Conservation (phyloP, 805 yeast species). For the Nakazawaea wyomingensis region DNA sequence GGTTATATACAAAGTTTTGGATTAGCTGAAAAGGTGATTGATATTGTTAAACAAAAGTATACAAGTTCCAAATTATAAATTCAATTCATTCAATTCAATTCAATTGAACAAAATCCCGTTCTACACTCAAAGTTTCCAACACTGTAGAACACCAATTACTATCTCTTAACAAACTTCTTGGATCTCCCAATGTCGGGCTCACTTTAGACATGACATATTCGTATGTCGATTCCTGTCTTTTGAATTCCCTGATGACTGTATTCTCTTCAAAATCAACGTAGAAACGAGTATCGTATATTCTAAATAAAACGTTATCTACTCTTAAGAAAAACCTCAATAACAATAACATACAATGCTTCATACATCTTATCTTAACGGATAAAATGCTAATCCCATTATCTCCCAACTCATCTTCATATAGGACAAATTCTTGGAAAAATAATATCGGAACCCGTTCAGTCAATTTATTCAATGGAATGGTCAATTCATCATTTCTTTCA, state of each 20-base stretch:
- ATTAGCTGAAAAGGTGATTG: constrained; percentile 39
- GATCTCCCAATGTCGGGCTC: constrained; percentile 55
- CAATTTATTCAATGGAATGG: constrained; percentile 68
- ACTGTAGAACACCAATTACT: constrained; percentile 73
- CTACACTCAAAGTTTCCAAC: constrained; percentile 15
- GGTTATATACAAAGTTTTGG: constrained; percentile 68
- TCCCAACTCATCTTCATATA: constrained; percentile 93
- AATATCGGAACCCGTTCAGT: constrained; percentile 76
- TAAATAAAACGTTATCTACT: constrained; percentile 82
- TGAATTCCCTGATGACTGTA: constrained; percentile 69
- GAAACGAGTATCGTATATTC: constrained; percentile 80
- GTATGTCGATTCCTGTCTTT: constrained; percentile 59
- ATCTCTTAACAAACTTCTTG: constrained; percentile 68
- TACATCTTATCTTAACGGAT: constrained; percentile 78
- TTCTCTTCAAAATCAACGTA: constrained; percentile 70
- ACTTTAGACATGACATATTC: constrained; percentile 35
- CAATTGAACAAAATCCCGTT: constrained; percentile 11
- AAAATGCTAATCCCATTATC: constrained; percentile 88
- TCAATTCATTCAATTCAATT: too few species aligned
- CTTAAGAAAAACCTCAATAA: constrained; percentile 77
- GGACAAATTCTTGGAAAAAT: constrained; percentile 81
- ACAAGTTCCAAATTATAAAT: constrained; percentile 7
- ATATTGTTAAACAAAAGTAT: not conserved
- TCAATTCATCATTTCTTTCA: constrained; percentile 24
- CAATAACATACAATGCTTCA: constrained; percentile 73